Conservation (phyloP, 129 eudicot species). For the Flaveria sonorensis region DNA sequence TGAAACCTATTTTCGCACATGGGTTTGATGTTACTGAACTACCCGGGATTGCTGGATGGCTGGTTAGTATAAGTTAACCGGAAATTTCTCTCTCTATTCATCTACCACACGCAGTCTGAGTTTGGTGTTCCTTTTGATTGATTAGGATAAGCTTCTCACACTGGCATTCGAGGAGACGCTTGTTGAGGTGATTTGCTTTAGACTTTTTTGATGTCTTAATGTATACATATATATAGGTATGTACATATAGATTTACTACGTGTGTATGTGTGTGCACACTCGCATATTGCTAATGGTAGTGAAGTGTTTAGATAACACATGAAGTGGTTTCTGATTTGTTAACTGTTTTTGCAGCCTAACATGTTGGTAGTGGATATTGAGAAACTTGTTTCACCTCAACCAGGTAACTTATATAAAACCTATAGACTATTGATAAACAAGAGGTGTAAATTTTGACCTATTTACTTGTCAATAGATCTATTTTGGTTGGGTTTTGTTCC, state of each 20-base stretch:
- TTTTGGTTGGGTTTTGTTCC: background rate
- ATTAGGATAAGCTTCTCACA: conserved; percentile 81
- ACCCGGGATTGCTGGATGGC: conserved; percentile 98
- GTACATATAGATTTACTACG: background rate
- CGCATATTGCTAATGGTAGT: background rate
- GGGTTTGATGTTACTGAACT: conserved; percentile 94
- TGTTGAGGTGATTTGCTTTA: conserved; percentile 64
- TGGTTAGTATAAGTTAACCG: conserved; percentile 42
- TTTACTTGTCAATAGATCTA: background rate
- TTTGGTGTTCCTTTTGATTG: conserved; percentile 9
- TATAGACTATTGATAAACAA: background rate
- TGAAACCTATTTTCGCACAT: conserved; percentile 85
- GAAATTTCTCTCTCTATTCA: background rate
- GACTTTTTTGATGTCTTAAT: background rate
- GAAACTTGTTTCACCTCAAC: conserved; percentile 69
- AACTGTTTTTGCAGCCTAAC: conserved; percentile 70
- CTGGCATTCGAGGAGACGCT: conserved; percentile 86
- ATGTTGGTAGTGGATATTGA: conserved; percentile 97
- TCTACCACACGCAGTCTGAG: background rate
- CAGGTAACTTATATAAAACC: conserved; percentile 50
- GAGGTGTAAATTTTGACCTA: too few relatives aligned
- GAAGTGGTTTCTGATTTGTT: conserved; percentile 1
- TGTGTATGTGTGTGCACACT: background rate
- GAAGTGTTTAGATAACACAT: background rate
- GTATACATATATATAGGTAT: background rate